Conservation (phyloP, 2,329 filamentous ascomycete genomes). For the Aciculosporium take region DNA sequence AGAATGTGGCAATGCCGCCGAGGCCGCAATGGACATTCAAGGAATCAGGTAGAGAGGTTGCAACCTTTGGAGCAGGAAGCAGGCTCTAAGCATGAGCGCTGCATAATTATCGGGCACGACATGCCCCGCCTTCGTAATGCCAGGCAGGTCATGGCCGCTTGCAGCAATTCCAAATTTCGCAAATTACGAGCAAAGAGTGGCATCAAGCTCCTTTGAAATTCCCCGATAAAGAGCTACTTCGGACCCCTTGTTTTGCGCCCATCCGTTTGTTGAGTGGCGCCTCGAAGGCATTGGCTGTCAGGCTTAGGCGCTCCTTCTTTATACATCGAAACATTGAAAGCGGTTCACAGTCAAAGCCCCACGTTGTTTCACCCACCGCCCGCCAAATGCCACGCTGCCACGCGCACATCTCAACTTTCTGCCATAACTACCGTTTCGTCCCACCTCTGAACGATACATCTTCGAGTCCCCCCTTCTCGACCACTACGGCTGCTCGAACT, state of each 20-base stretch:
- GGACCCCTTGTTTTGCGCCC: background rate
- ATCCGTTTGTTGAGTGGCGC: background rate
- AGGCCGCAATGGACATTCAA: slow-evolving; percentile 12
- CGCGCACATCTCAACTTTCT: slow-evolving; percentile 1
- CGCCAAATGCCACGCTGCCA: background rate
- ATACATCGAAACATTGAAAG: background rate
- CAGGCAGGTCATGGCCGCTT: background rate
- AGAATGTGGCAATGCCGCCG: background rate
- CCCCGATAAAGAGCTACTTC: background rate
- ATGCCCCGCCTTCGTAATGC: background rate
- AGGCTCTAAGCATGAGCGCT: no score
- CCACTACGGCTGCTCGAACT: background rate
- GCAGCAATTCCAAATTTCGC: background rate
- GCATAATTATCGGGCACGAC: no score
- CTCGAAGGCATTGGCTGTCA: background rate
- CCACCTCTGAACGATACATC: background rate
- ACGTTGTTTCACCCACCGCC: slow-evolving; percentile 2
- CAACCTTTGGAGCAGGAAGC: background rate
- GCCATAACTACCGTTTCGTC: background rate
- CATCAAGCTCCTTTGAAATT: background rate
- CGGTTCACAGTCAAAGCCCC: background rate
- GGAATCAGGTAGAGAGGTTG: slow-evolving; percentile 17
- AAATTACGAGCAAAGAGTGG: background rate
- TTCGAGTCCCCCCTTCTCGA: background rate
- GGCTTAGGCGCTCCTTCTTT: background rate